Evolutionary conservation across 208 protist species (phyloP), one percentile per base, ranked within the genome.

Genomic region (Leishmania mexicana): DNA sequence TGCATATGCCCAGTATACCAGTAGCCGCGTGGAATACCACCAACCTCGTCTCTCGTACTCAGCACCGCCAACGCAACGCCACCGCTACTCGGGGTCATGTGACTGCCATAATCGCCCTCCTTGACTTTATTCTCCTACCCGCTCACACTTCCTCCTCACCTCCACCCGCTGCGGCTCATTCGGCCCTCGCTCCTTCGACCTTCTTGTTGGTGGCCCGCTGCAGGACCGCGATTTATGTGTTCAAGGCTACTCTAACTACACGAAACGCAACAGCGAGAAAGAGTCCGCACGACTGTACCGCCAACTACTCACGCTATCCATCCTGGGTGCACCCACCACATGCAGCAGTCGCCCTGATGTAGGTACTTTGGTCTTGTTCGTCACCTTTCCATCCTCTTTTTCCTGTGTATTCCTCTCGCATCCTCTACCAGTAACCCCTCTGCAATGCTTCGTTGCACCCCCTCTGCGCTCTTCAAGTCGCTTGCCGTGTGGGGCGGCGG

Each of bases 401-500:
- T 62, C 5, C 11, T 24, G 57, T 24, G 60, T n/a, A 64, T 45
- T 24, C 35, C 3, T 35, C 77, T 78, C 45, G 60, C 47, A 24
- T 60, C n/a, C 42, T 49, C 19, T 78, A 35, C 13, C 57, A 24
- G 28, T 8, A 35, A 8, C n/a, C 51, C 11, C 49, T 40, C 15
- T 64, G 24, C 57, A 6, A 86, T 86, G 83, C 70, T 87, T 35
- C 84, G 80, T 2, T 84, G 72, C 53, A 86, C 77, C 7, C 40
- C 62, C 60, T 81, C 62, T 60, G 58, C 64, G 42, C 75, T 87
- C 24, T 93, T 91, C 82, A 88, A 86, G 68, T 85, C 78, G 35
- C 68, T 94, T 5, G 73, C 87, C 24, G 89, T 95, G 35, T 91
- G 89, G 83, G 92, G 92, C 78, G 89, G 85, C 58, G 92, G 92